These are phyloP conservation scores for Suzukiozyma palmioleophila DNA, from an alignment of 1,139 yeast genomes.

Conservation along the genomic window DNA sequence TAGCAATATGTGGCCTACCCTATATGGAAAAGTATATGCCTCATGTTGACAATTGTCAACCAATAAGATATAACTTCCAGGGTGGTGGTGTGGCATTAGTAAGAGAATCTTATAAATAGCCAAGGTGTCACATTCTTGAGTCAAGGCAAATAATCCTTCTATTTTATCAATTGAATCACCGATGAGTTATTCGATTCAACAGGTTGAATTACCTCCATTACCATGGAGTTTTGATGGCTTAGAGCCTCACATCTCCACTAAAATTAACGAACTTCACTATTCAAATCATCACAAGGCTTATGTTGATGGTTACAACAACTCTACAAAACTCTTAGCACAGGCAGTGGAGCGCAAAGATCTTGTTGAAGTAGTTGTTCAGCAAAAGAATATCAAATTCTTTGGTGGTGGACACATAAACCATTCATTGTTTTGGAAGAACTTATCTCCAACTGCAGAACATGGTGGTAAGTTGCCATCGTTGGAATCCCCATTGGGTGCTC, in stretches of 20 bases:
- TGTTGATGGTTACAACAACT: constrained; percentile 38
- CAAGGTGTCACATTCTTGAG: too few species aligned
- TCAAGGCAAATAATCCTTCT: too few species aligned
- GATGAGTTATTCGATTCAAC: constrained; percentile 5
- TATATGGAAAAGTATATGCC: too few species aligned
- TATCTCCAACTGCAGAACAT: constrained; percentile 36
- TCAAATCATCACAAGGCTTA: constrained; percentile 42
- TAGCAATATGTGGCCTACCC: too few species aligned
- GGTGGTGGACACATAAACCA: constrained; percentile 47
- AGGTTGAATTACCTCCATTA: constrained; percentile 33
- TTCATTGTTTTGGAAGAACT: constrained; percentile 41
- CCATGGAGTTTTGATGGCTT: constrained; percentile 40
- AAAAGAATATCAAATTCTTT: constrained; percentile 38
- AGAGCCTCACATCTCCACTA: constrained; percentile 40
- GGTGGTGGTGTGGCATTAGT: too few species aligned
- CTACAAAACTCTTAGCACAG: constrained; percentile 32
- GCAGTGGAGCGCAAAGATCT: constrained; percentile 36
- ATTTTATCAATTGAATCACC: too few species aligned
- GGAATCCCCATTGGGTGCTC: constrained; percentile 29
- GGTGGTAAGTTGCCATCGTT: constrained; percentile 38
- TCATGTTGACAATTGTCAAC: too few species aligned
- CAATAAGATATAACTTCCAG: too few species aligned
- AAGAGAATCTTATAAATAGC: too few species aligned
- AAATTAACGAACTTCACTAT: constrained; percentile 39
- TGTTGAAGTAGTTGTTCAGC: constrained; percentile 31